Percentiles rank a stretch among this genome's conserved stretches.
Evolutionary conservation across 2,329 filamentous ascomycete genomes (phyloP).

Genomic region (Neoascochyta sp.): DNA sequence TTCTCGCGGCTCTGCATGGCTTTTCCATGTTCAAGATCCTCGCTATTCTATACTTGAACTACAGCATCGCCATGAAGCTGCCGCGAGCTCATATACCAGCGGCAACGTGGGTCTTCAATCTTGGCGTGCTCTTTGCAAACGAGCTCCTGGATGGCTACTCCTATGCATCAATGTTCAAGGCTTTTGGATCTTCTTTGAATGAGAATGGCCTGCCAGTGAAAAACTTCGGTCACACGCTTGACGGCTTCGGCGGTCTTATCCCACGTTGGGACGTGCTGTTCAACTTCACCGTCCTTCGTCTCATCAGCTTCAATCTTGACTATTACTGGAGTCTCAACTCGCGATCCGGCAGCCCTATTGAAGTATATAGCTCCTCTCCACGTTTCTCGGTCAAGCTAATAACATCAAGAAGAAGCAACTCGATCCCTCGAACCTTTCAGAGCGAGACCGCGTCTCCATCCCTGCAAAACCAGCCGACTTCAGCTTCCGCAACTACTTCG

Average conservation of each 20-base stretch:
- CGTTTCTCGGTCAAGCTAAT: constrained; percentile 52
- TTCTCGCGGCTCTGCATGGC: constrained; percentile 76
- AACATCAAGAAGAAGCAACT: constrained; percentile 91
- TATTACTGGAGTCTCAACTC: constrained; percentile 85
- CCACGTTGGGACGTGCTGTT: constrained; percentile 95
- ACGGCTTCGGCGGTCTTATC: constrained; percentile 78
- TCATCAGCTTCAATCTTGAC: constrained; percentile 96
- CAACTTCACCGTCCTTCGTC: constrained; percentile 86
- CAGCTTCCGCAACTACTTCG: constrained; percentile 80
- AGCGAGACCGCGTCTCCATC: constrained; percentile 77
- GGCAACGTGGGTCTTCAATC: constrained; percentile 86
- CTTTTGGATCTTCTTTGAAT: constrained; percentile 49
- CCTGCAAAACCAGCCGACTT: constrained; percentile 70
- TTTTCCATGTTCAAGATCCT: constrained; percentile 81
- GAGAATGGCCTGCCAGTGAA: constrained; percentile 46
- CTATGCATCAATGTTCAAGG: constrained; percentile 61
- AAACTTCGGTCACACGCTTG: constrained; percentile 67
- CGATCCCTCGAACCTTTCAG: constrained; percentile 80
- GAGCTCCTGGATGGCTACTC: constrained; percentile 77
- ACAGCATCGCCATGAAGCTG: constrained; percentile 67
- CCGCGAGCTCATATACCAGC: constrained; percentile 68
- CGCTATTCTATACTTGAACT: constrained; percentile 76
- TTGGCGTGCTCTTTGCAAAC: constrained; percentile 82
- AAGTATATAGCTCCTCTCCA: constrained; percentile 59
- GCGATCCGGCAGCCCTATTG: constrained; percentile 61